Evolutionary conservation across 2,329 filamentous ascomycete species (phyloP), one percentile per base, ranked within the genome.

Genomic region (Capronia epimyces): DNA sequence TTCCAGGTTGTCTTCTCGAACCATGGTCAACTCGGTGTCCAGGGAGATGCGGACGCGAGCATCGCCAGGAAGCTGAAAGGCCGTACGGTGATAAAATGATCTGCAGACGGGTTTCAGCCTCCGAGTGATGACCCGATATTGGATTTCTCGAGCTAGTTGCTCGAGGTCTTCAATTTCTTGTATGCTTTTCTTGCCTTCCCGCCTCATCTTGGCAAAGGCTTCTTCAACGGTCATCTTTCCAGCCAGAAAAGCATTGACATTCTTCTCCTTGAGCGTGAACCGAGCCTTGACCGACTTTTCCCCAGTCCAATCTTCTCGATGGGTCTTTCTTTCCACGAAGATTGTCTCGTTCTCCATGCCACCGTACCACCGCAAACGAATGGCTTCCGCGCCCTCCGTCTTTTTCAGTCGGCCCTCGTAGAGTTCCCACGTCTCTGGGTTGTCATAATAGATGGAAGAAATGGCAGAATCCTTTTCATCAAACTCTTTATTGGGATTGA

Each of bases 211-310:
- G 63, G 97, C 91, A 57, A 98, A 97, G n/a, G 94, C 81, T 53
- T 87, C 83, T 31, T 85, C 82, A 0, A 93, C 90, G 1, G 89
- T 87, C 65, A 95, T 78, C 62, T 89, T 83, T 48, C 93, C 93
- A 44, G 78, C 78, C 69, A 98, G 75, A 67, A 90, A 98, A 12
- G 88, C 79, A 65, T 97, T 97, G 65, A 98, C 86, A 57, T 96
- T 87, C 78, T 98, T 98, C 73, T 98, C 93, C 74, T 98, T 97
- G 58, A 93, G 77, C 7, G 87, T 79, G 65, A 98, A 98, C 37
- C 93, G 86, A 37, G 93, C 91, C 74, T 98, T 98, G 71, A 98
- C 93, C 1, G 91, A 97, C 73, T 97, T 95, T 69, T 98, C 93
- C 52, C 93, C 93, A 0, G 93, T 98, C 93, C 93, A 98, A 68